Percentiles rank a stretch among this genome's conserved stretches.
These are phyloP conservation scores for Cardamine occulta DNA, from an alignment of 345 rosid species.

Conservation along the genomic window DNA sequence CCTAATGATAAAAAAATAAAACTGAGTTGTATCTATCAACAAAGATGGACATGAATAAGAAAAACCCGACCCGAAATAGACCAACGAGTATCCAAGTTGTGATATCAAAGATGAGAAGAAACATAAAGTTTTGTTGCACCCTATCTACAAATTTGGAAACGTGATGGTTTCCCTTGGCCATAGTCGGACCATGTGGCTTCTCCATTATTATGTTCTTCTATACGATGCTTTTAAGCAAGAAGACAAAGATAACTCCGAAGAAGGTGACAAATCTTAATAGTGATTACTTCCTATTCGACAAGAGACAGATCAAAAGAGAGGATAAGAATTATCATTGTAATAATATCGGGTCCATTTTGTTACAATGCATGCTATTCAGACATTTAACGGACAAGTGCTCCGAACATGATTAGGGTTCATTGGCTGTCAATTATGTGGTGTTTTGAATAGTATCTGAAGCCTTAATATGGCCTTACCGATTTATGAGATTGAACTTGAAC, in stretches of 20 bases:
- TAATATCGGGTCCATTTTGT: constrained; percentile 42
- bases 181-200: constrained; percentile 44
- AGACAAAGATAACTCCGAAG: constrained; percentile 43
- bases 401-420: constrained; percentile 37
- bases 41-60: not conserved
- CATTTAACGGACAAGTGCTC: constrained; percentile 39
- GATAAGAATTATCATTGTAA: constrained; percentile 47
- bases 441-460: not conserved
- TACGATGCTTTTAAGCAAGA: constrained; percentile 43
- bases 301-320: constrained; percentile 46
- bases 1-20: not conserved
- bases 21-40: constrained; percentile 6
- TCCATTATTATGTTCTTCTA: constrained; percentile 44
- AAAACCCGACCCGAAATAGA: not conserved
- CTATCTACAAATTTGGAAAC: constrained; percentile 38
- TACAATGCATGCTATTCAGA: constrained; percentile 24
- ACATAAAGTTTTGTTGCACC: constrained; percentile 40
- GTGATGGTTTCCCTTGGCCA: constrained; percentile 46
- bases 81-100: constrained; percentile 12
- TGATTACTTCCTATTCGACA: constrained; percentile 48
- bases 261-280: constrained; percentile 45
- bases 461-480: not conserved
- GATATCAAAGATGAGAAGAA: constrained; percentile 29
- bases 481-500: not conserved
- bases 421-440: constrained; percentile 32